Conservation (phyloP, 2,329 filamentous ascomycete species). For the Colletotrichum higginsianum region DNA sequence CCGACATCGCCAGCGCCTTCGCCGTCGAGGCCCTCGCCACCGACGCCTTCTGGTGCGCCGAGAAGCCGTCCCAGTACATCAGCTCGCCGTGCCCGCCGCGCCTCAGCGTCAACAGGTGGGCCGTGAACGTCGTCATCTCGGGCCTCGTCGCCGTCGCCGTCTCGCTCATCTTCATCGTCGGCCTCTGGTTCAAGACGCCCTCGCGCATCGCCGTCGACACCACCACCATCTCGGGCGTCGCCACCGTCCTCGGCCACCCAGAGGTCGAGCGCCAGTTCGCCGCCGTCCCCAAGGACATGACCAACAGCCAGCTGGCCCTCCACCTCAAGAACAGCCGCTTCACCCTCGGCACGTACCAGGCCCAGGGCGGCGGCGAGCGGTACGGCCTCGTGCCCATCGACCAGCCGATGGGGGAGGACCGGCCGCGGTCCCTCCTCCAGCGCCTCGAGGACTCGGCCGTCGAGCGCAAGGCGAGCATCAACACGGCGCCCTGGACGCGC, state of each 20-base stretch:
- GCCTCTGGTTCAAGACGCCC: background rate
- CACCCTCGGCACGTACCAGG: background rate
- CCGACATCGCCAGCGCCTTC: background rate
- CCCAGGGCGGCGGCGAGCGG: background rate
- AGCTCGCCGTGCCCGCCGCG: background rate
- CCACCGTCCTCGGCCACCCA: background rate
- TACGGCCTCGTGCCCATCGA: background rate
- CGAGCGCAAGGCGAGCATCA: background rate
- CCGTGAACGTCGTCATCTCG: background rate
- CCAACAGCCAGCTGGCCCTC: background rate
- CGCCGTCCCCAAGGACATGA: background rate
- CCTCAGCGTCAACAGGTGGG: conserved; percentile 1
- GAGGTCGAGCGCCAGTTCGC: background rate
- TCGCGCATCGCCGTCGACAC: background rate
- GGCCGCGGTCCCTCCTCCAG: background rate
- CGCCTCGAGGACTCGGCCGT: background rate
- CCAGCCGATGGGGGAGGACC: background rate
- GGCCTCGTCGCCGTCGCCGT: background rate
- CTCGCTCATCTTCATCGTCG: background rate
- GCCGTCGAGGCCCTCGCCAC: background rate
- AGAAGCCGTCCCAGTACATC: background rate
- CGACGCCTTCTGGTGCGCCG: background rate
- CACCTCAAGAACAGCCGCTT: background rate
- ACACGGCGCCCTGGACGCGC: background rate
- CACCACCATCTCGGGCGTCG: background rate